phyloP scores from a whole-genome alignment of 2,329 filamentous ascomycete genomes.

The Cercospora canescens region DNA sequence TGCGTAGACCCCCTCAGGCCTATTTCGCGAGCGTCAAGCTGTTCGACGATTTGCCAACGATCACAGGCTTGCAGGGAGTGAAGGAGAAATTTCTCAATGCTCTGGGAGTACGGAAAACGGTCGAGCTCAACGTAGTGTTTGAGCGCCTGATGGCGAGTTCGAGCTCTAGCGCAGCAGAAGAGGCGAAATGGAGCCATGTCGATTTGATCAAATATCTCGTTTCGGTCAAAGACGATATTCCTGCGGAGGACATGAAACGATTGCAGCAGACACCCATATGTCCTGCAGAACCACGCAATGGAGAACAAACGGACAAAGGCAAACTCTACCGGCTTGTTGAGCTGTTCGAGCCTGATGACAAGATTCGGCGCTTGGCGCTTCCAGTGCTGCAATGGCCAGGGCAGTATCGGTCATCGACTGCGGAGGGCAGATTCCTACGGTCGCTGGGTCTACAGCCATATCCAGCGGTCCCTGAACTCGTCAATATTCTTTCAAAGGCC shows the following conservation, averaged over 20 bases:
- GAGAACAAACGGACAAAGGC: slow-evolving; percentile 32
- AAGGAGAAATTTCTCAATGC: slow-evolving; percentile 87
- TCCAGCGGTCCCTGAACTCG: slow-evolving; percentile 72
- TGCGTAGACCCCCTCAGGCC: slow-evolving; percentile 80
- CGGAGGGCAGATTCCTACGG: slow-evolving; percentile 73
- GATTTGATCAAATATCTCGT: slow-evolving; percentile 93
- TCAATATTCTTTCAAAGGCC: slow-evolving; percentile 71
- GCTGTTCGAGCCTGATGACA: slow-evolving; percentile 75
- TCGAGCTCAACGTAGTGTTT: slow-evolving; percentile 93
- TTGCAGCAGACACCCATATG: slow-evolving; percentile 78
- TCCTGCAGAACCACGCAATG: slow-evolving; percentile 65
- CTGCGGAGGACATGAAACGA: slow-evolving; percentile 74
- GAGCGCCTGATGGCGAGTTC: slow-evolving; percentile 72
- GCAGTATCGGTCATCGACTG: slow-evolving; percentile 62
- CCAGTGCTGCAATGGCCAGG: slow-evolving; percentile 83
- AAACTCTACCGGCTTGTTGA: slow-evolving; percentile 70
- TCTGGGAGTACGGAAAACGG: slow-evolving; percentile 89
- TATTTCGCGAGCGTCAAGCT: slow-evolving; percentile 94
- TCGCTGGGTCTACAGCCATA: slow-evolving; percentile 70
- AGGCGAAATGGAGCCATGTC: slow-evolving; percentile 79
- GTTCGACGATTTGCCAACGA: slow-evolving; percentile 87
- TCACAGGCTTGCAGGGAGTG: slow-evolving; percentile 72
- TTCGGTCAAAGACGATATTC: slow-evolving; percentile 87
- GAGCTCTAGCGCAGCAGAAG: slow-evolving; percentile 48
- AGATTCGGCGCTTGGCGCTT: slow-evolving; percentile 67